Evolutionary conservation across 306 rosid species (phyloP).

Genomic region (Medicago truncatula): MtrunA17r5.0-ANR NC_053045.1:59513501-59514000

Average conservation of each 20-base stretch:
- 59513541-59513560: constrained; percentile 92
- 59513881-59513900: constrained; percentile 63
- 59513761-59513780: constrained; percentile 50
- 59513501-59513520: constrained; percentile 69
- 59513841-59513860: constrained; percentile 68
- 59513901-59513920: constrained; percentile 72
- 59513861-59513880: constrained; percentile 37
- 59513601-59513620: constrained; percentile 73
- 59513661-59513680: constrained; percentile 85
- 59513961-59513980: constrained; percentile 33
- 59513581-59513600: constrained; percentile 60
- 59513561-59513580: constrained; percentile 55
- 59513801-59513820: constrained; percentile 38
- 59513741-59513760: constrained; percentile 51
- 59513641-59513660: constrained; percentile 77
- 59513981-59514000: neutral
- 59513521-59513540: constrained; percentile 92
- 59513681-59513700: constrained; percentile 92
- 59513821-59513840: constrained; percentile 52
- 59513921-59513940: constrained; percentile 55
- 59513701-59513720: constrained; percentile 62
- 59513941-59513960: constrained; percentile 83
- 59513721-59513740: constrained; percentile 55
- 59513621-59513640: constrained; percentile 86
- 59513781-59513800: constrained; percentile 63